Evolutionary conservation across 306 rosid species (phyloP).

Genomic region (Adenanthera pavonina): DNA sequence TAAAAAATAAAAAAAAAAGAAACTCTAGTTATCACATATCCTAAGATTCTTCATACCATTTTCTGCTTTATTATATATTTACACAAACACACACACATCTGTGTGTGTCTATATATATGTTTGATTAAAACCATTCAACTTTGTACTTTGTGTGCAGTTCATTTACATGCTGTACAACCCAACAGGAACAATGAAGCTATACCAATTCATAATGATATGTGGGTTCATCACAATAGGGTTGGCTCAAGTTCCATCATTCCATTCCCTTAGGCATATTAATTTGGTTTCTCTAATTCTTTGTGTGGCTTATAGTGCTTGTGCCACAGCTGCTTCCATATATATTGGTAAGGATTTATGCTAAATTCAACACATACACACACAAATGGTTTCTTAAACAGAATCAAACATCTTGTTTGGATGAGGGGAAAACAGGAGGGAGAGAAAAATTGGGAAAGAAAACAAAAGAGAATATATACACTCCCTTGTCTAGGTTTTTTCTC

Average conservation of each 20-base stretch:
- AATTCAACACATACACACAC: not conserved
- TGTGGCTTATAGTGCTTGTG: conserved; percentile 58
- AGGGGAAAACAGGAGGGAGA: no score
- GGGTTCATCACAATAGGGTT: conserved; percentile 57
- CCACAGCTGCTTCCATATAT: conserved; percentile 60
- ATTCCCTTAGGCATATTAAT: conserved; percentile 74
- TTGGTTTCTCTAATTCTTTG: conserved; percentile 69
- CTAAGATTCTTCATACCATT: not conserved
- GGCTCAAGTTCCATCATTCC: conserved; percentile 92
- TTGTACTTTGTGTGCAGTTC: conserved; percentile 48
- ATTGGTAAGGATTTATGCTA: conserved; percentile 56
- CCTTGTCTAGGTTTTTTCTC: no score
- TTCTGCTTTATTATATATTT: no score
- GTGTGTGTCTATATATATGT: not conserved
- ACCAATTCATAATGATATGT: conserved; percentile 62
- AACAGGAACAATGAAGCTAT: conserved; percentile 71
- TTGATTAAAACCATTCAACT: not conserved
- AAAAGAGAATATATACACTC: no score
- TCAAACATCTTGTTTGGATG: no score
- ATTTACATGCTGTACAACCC: conserved; percentile 68
- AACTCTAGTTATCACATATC: no score
- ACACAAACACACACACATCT: no score
- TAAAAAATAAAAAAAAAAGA: no score
- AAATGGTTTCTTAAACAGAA: not conserved
- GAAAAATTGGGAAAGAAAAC: no score